Conservation (phyloP, 805 yeast species). For the Yamadazyma scolyti region DNA sequence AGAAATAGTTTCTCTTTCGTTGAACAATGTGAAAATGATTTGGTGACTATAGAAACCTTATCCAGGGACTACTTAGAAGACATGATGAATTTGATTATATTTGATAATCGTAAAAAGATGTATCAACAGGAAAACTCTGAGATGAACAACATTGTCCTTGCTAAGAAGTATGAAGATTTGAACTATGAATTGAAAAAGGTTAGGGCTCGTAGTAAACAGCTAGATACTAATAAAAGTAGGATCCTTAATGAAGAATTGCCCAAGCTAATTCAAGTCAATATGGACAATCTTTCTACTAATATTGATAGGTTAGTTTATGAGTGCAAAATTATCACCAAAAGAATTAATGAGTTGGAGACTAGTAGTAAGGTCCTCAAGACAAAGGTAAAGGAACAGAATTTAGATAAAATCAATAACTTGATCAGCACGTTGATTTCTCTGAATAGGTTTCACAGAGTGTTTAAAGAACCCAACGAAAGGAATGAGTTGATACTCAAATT, state of each 20-base stretch:
- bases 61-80: conserved; percentile 6
- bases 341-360: conserved; percentile 39
- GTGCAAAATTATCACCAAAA: conserved; percentile 35
- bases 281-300: conserved; percentile 27
- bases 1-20: conserved; percentile 7
- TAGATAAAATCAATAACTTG: conserved; percentile 19
- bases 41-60: conserved; percentile 11
- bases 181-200: conserved; percentile 29
- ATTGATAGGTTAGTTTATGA: conserved; percentile 39
- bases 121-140: conserved; percentile 7
- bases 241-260: conserved; percentile 27
- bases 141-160: conserved; percentile 12
- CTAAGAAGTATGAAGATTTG: conserved; percentile 20
- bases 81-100: conserved; percentile 15
- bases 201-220: conserved; percentile 21
- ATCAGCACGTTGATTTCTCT: conserved; percentile 25
- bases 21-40: conserved; percentile 14
- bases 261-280: conserved; percentile 22
- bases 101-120: conserved; percentile 15
- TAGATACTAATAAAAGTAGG: conserved; percentile 20
- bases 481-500: conserved; percentile 21
- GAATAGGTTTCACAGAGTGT: conserved; percentile 29
- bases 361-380: conserved; percentile 23
- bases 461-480: conserved; percentile 24
- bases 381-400: conserved; percentile 25